phyloP scores from a whole-genome alignment of 805 yeast species.

The Wickerhamomyces rabaulensis region DNA sequence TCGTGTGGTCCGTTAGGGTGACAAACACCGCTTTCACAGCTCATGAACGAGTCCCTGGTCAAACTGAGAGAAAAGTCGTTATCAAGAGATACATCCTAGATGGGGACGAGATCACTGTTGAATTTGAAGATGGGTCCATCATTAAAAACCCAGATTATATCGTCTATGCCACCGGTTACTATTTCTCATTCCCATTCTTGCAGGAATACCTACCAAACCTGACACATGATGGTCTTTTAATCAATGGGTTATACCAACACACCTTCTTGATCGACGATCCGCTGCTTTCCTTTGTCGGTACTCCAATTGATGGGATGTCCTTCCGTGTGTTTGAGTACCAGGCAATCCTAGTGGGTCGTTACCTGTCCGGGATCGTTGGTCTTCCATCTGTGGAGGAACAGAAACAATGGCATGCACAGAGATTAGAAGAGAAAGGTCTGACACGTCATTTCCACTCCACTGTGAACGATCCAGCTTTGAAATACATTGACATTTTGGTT shows the following conservation, averaged over 20 bases:
- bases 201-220: conserved; percentile 19
- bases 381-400: conserved; percentile 27
- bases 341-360: conserved; percentile 28
- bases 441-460: conserved; percentile 26
- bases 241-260: conserved; percentile 28
- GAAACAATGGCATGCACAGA: conserved; percentile 23
- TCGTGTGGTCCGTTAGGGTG: conserved; percentile 34
- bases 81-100: conserved; percentile 28
- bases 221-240: conserved; percentile 22
- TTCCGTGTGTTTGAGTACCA: conserved; percentile 33
- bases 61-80: conserved; percentile 25
- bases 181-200: conserved; percentile 54
- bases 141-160: conserved; percentile 44
- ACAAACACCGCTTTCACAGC: conserved; percentile 29
- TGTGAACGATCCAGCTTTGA: conserved; percentile 26
- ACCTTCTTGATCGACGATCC: conserved; percentile 31
- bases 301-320: conserved; percentile 27
- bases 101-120: conserved; percentile 24
- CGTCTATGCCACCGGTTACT: conserved; percentile 70
- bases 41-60: conserved; percentile 20
- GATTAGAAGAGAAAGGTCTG: conserved; percentile 24
- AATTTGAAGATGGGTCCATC: conserved; percentile 40
- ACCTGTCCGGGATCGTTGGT: conserved; percentile 24
- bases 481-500: conserved; percentile 19
- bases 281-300: conserved; percentile 29